A percentile compares a stretch with the other conserved stretches of the same genome.
Evolutionary conservation across 2,329 filamentous ascomycete species (phyloP).

Genomic region (Graphilbum ipis-grandicollis): DNA sequence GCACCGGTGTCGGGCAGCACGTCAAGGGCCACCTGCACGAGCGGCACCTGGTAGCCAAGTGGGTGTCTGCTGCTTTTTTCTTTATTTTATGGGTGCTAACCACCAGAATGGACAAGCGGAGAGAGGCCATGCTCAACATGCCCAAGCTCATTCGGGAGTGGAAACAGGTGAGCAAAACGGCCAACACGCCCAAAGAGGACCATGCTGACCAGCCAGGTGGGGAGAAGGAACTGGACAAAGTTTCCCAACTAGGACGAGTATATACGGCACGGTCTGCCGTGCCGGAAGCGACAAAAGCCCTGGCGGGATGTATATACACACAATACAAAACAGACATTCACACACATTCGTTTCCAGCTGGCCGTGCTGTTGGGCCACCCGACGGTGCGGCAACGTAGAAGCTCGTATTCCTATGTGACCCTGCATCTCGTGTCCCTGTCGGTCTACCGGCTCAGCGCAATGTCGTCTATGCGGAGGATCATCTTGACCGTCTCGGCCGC

Average conservation of each 20-base stretch:
- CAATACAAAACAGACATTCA: no score
- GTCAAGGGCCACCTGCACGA: conserved; percentile 96
- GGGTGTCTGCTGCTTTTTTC: not conserved
- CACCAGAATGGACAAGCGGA: conserved; percentile 63
- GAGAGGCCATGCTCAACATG: conserved; percentile 90
- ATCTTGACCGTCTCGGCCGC: conserved; percentile 98
- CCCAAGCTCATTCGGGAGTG: conserved; percentile 78
- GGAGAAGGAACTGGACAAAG: not conserved
- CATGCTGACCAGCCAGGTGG: not conserved
- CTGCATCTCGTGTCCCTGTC: not conserved
- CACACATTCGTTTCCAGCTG: no score
- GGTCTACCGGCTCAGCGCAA: conserved; percentile 40
- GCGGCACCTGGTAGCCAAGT: conserved; percentile 61
- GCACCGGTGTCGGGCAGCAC: conserved; percentile 77
- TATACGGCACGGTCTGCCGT: no score
- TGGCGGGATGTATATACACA: no score
- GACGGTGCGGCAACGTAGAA: no score
- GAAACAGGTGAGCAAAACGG: conserved; percentile 57
- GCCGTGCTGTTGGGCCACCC: no score
- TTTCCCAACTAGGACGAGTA: not conserved
- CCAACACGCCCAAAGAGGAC: not conserved
- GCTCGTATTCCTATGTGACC: no score
- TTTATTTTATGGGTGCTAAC: conserved; percentile 1
- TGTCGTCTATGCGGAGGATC: conserved; percentile 54
- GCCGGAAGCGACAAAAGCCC: no score